Base-by-base conservation (phyloP, 345 rosid genomes). In the Eucalyptus cloeziana region DNA sequence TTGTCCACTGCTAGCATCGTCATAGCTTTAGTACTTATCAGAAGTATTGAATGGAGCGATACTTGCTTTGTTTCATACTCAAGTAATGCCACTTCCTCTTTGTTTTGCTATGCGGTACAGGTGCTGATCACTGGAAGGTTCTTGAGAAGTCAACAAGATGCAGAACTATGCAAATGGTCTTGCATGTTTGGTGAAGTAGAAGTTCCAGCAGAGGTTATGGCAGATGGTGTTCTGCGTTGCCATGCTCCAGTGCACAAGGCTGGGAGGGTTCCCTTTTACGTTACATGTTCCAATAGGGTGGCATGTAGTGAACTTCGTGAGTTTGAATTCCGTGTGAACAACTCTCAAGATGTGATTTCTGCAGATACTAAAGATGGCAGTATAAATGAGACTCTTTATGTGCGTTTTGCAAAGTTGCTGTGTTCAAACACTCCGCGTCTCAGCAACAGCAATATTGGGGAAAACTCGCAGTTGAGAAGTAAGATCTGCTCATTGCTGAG, bases 121-220 rank as follows among this genome's bases (percentile, higher is more conserved):
- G 97, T 98, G 87, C 91, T 95, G 49, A 90, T 98, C 89, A 92
- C 94, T 40, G 97, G 99, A 91, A 94, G 92, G 90, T 97, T 97
- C 94, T 93, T 96, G 90, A 95, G 92, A 91, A 87, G 89, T 86
- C 90, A 69, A 87, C 93, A 96, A 91, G 98, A 93, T 90, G 92
- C 91, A 71, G 92, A 93, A 91, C 92, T 87, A 17, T 92, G 90
- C 87, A 91, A 93, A 85, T 97, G 98, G 99, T 98, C 98, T 62
- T 96, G 99, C 93, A 97, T 98, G 98, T 97, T 98, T 93, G 99
- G 99, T 40, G 98, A 98, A 93, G 94, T 96, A 89, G 99, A 98
- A 94, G 99, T 97, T 93, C 97, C 95, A 22, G 99, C 99, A 52
- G 96, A 97, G 88, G 92, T 95, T 86, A 88, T 97, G 88, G 96